Base-by-base conservation (phyloP, 139 green algal species). In the Trebouxia sp. region DNA sequence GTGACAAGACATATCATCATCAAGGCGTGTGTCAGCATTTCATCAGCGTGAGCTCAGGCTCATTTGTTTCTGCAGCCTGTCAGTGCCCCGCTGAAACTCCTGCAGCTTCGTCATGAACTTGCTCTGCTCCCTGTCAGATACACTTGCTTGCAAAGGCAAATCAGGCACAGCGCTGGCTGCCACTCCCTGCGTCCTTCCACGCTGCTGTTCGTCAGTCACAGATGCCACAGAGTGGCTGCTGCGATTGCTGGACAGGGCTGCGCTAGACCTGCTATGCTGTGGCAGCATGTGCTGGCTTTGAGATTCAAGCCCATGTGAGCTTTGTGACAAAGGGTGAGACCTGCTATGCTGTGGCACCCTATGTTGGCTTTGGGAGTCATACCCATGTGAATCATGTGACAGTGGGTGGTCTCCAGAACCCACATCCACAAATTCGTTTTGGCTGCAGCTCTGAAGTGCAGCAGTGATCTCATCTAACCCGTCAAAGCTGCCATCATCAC, bases 31-130 rank as follows among this genome's bases (percentile, higher is more conserved):
- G n/a, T n/a, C n/a, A n/a, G n/a, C n/a, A n/a, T n/a, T n/a, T n/a
- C n/a, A n/a, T n/a, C n/a, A n/a, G n/a, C n/a, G 32, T 45, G 15
- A 72, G 32, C 62, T 43, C 30, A 72, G 14, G 35, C 62, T 72
- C 32, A 72, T 72, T 24, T 72, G 62, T 12, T 45, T 32, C 15
- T 35, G 32, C 62, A 72, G 62, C 62, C 42, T 45, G 20, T 72
- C 62, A 42, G 62, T 72, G 11, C 62, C 62, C 32, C 28, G 42
- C 32, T 72, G 62, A 45, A 72, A 72, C 32, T 72, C 62, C 5
- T 72, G 62, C 62, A 72, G 62, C 62, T 72, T 72, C 12, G n/a
- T 72, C 3, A 26, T 26, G 28, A 72, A 72, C 62, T 35, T 30
- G 35, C 62, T 37, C 20, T 28, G 32, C 62, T 72, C 62, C 28